phyloP scores from a whole-genome alignment of 2,329 filamentous ascomycete genomes.

The Phoma sp. region DNA sequence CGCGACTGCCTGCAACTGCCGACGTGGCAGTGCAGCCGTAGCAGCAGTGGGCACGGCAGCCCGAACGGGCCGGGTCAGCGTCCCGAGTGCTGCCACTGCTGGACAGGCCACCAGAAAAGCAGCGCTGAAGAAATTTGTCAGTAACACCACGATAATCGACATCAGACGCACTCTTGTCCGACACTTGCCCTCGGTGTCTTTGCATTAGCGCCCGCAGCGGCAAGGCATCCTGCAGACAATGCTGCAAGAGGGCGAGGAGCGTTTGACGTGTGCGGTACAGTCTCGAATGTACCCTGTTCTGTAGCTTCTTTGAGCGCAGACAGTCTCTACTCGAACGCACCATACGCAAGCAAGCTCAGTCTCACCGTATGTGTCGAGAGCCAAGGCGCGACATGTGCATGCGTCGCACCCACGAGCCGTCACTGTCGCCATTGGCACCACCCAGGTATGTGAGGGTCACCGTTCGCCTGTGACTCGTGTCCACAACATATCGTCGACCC shows the following conservation, averaged over 20 bases:
- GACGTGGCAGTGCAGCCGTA: conserved; percentile 24
- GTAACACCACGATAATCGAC: conserved; percentile 27
- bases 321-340: conserved; percentile 1
- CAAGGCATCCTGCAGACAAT: conserved; percentile 24
- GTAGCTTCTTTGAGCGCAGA: conserved; percentile 2
- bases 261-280: conserved; percentile 4
- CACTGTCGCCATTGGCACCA: not conserved
- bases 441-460: conserved; percentile 2
- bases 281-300: conserved; percentile 3
- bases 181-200: conserved; percentile 3
- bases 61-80: not conserved
- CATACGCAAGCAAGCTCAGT: not conserved
- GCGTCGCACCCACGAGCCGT: conserved; percentile 9
- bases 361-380: conserved; percentile 2
- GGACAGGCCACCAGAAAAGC: conserved; percentile 10
- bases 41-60: not conserved
- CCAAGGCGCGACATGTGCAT: conserved; percentile 1
- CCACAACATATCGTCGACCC: conserved; percentile 15
- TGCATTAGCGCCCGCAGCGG: conserved; percentile 22
- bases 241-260: conserved; percentile 9
- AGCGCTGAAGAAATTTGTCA: conserved; percentile 3
- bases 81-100: conserved; percentile 6
- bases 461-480: not conserved
- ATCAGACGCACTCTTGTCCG: conserved; percentile 9
- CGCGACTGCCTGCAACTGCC: conserved; percentile 8